phyloP scores from a whole-genome alignment of 371 early-diverging fungal species.

The Conidiobolus incongruus region DNA sequence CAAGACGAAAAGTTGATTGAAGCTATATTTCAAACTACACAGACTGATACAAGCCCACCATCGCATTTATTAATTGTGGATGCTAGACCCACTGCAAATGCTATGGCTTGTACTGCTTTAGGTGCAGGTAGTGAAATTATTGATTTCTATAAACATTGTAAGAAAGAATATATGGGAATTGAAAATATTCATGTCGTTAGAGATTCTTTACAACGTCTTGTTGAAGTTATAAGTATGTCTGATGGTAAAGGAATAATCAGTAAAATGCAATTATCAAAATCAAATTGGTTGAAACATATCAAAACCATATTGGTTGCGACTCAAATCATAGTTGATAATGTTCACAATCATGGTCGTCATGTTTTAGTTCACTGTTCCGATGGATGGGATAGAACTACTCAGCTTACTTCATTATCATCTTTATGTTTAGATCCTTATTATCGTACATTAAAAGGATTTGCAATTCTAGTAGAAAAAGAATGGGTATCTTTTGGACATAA shows the following conservation, averaged over 20 bases:
- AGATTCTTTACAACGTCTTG: constrained; percentile 56
- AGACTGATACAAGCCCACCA: constrained; percentile 16
- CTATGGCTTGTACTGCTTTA: constrained; percentile 76
- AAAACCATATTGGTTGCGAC: constrained; percentile 59
- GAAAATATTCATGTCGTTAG: constrained; percentile 96
- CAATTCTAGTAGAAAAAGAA: constrained; percentile 80
- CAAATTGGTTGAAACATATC: constrained; percentile 81
- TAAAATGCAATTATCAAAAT: constrained; percentile 22
- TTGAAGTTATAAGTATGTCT: constrained; percentile 36
- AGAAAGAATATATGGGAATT: constrained; percentile 69
- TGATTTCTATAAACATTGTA: constrained; percentile 76
- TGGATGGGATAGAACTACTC: constrained; percentile 97
- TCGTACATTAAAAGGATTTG: constrained; percentile 78
- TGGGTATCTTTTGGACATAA: constrained; percentile 94
- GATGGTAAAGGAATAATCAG: constrained; percentile 24
- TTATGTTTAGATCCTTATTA: constrained; percentile 87
- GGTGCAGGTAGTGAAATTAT: constrained; percentile 88
- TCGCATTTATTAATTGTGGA: constrained; percentile 69
- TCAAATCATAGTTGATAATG: constrained; percentile 50
- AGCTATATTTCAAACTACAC: constrained; percentile 49
- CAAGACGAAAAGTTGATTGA: constrained; percentile 94
- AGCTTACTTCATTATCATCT: constrained; percentile 67
- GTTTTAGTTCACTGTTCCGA: constrained; percentile 96
- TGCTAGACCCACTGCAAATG: constrained; percentile 86
- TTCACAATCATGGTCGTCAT: constrained; percentile 51